Conservation (phyloP, 495 filamentous ascomycete species). For the Aspergillus nanangensis region DNA sequence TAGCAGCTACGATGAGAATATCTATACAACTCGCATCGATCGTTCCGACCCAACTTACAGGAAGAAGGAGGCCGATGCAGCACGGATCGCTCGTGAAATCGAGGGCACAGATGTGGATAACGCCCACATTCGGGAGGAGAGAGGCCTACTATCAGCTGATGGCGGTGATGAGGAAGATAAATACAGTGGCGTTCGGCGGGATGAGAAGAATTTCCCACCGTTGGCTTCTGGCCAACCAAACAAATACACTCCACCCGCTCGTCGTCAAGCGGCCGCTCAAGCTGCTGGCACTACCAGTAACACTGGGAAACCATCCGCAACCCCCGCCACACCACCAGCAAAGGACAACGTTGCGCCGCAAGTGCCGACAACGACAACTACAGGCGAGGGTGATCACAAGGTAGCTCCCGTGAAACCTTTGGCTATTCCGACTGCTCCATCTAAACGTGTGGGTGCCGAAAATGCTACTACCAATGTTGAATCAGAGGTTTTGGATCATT, state of each 20-base stretch:
- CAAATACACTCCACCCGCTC: conserved; percentile 86
- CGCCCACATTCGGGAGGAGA: conserved; percentile 82
- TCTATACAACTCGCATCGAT: conserved; percentile 90
- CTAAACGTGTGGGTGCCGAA: conserved; percentile 30
- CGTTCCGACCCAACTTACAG: conserved; percentile 75
- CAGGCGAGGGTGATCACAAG: conserved; percentile 11
- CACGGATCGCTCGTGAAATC: conserved; percentile 85
- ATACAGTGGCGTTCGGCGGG: conserved; percentile 87
- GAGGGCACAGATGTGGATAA: conserved; percentile 66
- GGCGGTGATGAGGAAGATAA: conserved; percentile 87
- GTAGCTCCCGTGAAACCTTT: conserved; percentile 22
- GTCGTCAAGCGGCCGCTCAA: conserved; percentile 69
- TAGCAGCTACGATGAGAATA: conserved; percentile 85
- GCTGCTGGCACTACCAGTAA: conserved; percentile 60
- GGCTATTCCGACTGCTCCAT: conserved; percentile 13
- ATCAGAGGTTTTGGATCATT: conserved; percentile 68
- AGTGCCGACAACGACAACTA: no score
- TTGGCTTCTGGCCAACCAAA: conserved; percentile 58
- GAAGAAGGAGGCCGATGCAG: conserved; percentile 69
- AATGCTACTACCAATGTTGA: conserved; percentile 77
- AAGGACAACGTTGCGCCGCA: no score
- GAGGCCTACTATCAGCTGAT: conserved; percentile 63
- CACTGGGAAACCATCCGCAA: no score
- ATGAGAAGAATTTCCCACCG: conserved; percentile 62
- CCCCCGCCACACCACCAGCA: no score